phyloP scores from a whole-genome alignment of 805 yeast species.

The Blastobotrys robertii region DNA sequence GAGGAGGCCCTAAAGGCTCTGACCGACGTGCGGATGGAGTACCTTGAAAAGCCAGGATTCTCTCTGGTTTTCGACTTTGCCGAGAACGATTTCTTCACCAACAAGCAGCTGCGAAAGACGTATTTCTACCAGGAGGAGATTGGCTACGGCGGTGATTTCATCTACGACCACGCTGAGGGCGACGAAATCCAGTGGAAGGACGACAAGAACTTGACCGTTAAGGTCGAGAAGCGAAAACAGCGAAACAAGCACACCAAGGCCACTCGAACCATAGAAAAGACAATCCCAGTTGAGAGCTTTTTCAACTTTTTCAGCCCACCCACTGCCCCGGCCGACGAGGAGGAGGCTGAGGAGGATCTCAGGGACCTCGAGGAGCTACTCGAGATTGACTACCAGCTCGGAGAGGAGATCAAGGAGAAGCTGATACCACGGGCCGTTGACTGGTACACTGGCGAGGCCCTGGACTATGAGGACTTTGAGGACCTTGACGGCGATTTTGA shows the following conservation, averaged over 20 bases:
- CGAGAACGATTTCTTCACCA: slow-evolving; percentile 67
- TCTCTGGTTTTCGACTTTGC: slow-evolving; percentile 73
- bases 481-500: slow-evolving; percentile 54
- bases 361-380: slow-evolving; percentile 73
- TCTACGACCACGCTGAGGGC: slow-evolving; percentile 96
- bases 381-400: slow-evolving; percentile 88
- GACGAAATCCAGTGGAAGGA: slow-evolving; percentile 74
- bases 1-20: slow-evolving; percentile 67
- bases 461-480: slow-evolving; percentile 57
- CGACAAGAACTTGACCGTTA: slow-evolving; percentile 74
- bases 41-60: slow-evolving; percentile 78
- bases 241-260: slow-evolving; percentile 94
- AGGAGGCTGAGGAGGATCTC: slow-evolving; percentile 47
- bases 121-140: slow-evolving; percentile 90
- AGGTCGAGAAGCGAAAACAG: slow-evolving; percentile 90
- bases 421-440: slow-evolving; percentile 93
- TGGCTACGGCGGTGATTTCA: slow-evolving; percentile 92
- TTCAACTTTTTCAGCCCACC: slow-evolving; percentile 96
- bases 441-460: slow-evolving; percentile 97
- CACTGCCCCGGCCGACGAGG: slow-evolving; percentile 54
- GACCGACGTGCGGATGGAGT: slow-evolving; percentile 64
- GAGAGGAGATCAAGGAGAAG: slow-evolving; percentile 93
- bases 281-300: slow-evolving; percentile 90
- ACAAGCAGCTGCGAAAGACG: slow-evolving; percentile 65
- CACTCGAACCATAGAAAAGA: slow-evolving; percentile 89